Conservation (phyloP, 306 rosid species). For the Fagus sylvatica region DNA sequence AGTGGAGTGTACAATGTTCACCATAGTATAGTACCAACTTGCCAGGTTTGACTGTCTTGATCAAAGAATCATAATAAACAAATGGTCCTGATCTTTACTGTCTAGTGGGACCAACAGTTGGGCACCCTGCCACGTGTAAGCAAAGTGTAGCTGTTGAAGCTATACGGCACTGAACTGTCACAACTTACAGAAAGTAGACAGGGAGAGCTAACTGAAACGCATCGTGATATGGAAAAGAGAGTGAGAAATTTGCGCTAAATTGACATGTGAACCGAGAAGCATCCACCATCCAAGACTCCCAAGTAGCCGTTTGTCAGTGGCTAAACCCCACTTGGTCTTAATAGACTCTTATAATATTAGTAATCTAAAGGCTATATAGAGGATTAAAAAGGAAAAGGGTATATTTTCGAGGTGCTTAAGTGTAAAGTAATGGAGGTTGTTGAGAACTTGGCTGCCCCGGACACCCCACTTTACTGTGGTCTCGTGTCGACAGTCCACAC, state of each 20-base stretch:
- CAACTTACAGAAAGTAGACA: no score
- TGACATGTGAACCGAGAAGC: slow-evolving; percentile 12
- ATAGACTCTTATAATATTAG: background rate
- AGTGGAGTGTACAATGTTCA: background rate
- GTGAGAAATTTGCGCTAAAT: slow-evolving; percentile 21
- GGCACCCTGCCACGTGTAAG: background rate
- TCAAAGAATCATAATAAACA: background rate
- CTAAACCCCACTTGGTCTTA: slow-evolving; percentile 17
- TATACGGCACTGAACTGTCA: no score
- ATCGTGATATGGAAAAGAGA: background rate
- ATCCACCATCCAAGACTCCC: background rate
- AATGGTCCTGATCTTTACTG: slow-evolving; percentile 7
- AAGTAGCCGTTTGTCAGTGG: slow-evolving; percentile 42
- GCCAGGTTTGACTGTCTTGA: background rate
- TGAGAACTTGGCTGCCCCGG: background rate
- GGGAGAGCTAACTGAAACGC: background rate
- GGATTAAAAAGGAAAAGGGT: background rate
- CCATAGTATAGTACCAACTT: background rate
- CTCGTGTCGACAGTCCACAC: no score
- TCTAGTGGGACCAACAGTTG: background rate
- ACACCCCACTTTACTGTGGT: no score
- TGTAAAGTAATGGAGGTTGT: background rate
- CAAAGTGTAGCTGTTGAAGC: no score
- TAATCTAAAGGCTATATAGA: background rate
- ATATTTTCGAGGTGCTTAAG: background rate